Percentiles rank a stretch among this genome's conserved stretches.
These are phyloP conservation scores for Talaromyces thailandensis DNA, from an alignment of 495 filamentous ascomycete genomes.

Conservation along the genomic window DNA sequence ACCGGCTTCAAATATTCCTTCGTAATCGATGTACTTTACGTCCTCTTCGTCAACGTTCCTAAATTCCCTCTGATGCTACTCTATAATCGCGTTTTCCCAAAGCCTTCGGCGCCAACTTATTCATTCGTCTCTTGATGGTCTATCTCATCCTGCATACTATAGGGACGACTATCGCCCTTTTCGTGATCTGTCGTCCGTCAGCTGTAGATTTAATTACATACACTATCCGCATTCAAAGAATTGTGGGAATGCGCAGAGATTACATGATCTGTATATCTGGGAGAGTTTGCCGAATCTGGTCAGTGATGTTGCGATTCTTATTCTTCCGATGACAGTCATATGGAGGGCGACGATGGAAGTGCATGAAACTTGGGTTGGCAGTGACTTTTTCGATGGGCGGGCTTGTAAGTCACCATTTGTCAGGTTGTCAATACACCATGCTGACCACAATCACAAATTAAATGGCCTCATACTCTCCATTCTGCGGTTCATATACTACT, in stretches of 20 bases:
- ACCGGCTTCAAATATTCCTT: background rate
- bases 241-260: background rate
- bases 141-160: background rate
- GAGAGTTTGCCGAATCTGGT: background rate
- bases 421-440: background rate
- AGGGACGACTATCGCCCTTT: background rate
- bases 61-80: background rate
- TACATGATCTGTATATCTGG: background rate
- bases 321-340: background rate
- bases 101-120: background rate
- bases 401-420: background rate
- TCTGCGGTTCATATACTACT: background rate
- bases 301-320: background rate
- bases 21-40: background rate
- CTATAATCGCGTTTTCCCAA: background rate
- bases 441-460: background rate
- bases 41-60: background rate
- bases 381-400: background rate
- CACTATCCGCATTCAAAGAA: background rate
- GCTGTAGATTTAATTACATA: background rate
- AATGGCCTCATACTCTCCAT: background rate
- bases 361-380: background rate
- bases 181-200: background rate
- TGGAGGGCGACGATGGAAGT: background rate
- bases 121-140: background rate